These are phyloP conservation scores for Penicillium freii DNA, from an alignment of 2,329 filamentous ascomycete genomes.

Conservation along the genomic window DNA sequence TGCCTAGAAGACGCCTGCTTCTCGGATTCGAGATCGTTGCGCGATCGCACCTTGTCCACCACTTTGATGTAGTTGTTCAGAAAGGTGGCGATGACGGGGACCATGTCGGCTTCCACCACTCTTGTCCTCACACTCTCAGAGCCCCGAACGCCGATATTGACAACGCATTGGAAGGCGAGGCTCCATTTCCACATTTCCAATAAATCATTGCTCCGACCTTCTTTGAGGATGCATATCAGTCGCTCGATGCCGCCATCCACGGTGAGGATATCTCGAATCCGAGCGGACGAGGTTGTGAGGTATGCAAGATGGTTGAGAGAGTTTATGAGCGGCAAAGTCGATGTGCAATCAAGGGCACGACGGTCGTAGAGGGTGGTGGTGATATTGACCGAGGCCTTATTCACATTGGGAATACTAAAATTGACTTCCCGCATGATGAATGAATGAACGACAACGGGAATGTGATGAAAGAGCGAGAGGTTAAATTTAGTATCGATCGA, in stretches of 20 bases:
- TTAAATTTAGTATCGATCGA: constrained; percentile 4
- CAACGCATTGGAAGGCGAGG: constrained; percentile 95
- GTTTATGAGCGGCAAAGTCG: constrained; percentile 95
- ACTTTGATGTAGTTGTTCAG: constrained; percentile 98
- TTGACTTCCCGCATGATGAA: constrained; percentile 97
- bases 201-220: constrained; percentile 93
- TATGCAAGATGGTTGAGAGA: constrained; percentile 98
- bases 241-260: constrained; percentile 98
- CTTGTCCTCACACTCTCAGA: constrained; percentile 91
- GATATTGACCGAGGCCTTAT: constrained; percentile 98
- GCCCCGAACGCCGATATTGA: constrained; percentile 95
- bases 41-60: constrained; percentile 85
- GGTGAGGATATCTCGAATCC: constrained; percentile 95
- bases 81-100: constrained; percentile 96
- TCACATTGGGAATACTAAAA: constrained; percentile 98
- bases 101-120: constrained; percentile 98
- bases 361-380: constrained; percentile 98
- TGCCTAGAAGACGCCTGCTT: constrained; percentile 35
- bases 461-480: constrained; percentile 1
- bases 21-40: constrained; percentile 76
- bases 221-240: constrained; percentile 95
- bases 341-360: constrained; percentile 95
- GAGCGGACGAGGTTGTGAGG: constrained; percentile 93
- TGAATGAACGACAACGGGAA: constrained; percentile 7
- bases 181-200: constrained; percentile 99